A percentile compares a stretch with the other conserved stretches of the same genome.
Conservation (phyloP, 345 rosid genomes). For the Citropsis articulata region DNA sequence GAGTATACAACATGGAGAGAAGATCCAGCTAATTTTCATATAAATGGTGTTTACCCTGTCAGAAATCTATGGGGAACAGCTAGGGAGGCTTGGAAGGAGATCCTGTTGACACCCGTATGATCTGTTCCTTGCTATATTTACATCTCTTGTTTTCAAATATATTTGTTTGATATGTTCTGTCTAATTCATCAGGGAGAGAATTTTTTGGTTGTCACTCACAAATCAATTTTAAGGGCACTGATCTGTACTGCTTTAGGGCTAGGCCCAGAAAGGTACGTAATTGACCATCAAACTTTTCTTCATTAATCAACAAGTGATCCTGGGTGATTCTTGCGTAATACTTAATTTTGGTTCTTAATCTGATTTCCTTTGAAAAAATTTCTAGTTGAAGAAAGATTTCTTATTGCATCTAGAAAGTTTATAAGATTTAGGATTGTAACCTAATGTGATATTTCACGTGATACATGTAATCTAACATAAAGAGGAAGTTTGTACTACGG, state of each 20-base stretch:
- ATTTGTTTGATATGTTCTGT: constrained; percentile 17
- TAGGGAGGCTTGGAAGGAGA: constrained; percentile 66
- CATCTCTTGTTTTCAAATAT: constrained; percentile 1
- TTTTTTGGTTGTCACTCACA: constrained; percentile 59
- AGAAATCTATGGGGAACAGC: constrained; percentile 54
- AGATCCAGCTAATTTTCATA: constrained; percentile 52
- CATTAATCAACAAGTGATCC: neutral
- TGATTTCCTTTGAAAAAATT: neutral
- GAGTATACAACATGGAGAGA: constrained; percentile 61
- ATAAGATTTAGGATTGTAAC: neutral
- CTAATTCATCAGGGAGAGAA: constrained; percentile 41
- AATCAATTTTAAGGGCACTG: constrained; percentile 59
- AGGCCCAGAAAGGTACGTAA: constrained; percentile 47
- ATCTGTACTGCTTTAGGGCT: constrained; percentile 71
- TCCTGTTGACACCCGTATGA: constrained; percentile 50
- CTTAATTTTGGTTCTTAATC: neutral
- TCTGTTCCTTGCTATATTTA: neutral
- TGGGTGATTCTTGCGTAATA: neutral
- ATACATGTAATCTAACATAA: neutral
- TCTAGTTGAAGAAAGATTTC: neutral
- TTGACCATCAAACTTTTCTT: neutral
- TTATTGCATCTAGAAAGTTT: neutral
- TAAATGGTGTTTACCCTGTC: constrained; percentile 60
- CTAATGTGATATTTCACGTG: neutral
- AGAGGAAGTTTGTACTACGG: neutral